Evolutionary conservation across 1,284 basidiomycete genomes (phyloP).

Genomic region (Bondarzewia mesenterica): DNA sequence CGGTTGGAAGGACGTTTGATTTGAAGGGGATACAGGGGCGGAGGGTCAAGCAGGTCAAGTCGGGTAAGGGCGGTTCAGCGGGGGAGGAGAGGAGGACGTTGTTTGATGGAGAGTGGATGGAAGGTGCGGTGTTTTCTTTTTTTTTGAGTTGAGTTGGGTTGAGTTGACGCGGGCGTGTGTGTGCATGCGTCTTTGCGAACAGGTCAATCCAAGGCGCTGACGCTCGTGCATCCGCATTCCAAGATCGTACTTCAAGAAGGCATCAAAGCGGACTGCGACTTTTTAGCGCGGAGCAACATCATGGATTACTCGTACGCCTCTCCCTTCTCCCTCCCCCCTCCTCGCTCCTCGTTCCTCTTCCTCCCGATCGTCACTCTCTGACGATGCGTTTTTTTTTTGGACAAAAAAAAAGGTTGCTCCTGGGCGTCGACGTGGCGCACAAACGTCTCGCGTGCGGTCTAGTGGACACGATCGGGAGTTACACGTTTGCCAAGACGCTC

Average conservation of each 20-base stretch:
- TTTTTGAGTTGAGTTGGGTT: too few species aligned
- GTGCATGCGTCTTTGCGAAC: not conserved
- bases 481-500: slow-evolving; percentile 69
- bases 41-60: slow-evolving; percentile 44
- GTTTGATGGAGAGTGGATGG: slow-evolving; percentile 78
- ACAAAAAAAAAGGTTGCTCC: slow-evolving; percentile 52
- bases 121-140: slow-evolving; percentile 35
- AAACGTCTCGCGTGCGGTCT: slow-evolving; percentile 67
- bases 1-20: slow-evolving; percentile 64
- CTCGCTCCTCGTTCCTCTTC: not conserved
- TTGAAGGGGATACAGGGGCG: slow-evolving; percentile 73
- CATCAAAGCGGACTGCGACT: slow-evolving; percentile 61
- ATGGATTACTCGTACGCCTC: slow-evolving; percentile 74
- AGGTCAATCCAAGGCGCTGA: slow-evolving; percentile 58
- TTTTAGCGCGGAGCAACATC: slow-evolving; percentile 65
- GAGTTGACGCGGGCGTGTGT: not conserved
- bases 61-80: slow-evolving; percentile 27
- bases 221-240: slow-evolving; percentile 62
- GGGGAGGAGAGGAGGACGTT: slow-evolving; percentile 55
- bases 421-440: slow-evolving; percentile 56
- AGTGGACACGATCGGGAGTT: slow-evolving; percentile 76
- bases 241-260: slow-evolving; percentile 63
- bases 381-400: not conserved
- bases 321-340: slow-evolving; percentile 15
- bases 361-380: not conserved